Evolutionary conservation across 2,329 filamentous ascomycete genomes (phyloP).

Genomic region (Ascochyta lentis): DNA sequence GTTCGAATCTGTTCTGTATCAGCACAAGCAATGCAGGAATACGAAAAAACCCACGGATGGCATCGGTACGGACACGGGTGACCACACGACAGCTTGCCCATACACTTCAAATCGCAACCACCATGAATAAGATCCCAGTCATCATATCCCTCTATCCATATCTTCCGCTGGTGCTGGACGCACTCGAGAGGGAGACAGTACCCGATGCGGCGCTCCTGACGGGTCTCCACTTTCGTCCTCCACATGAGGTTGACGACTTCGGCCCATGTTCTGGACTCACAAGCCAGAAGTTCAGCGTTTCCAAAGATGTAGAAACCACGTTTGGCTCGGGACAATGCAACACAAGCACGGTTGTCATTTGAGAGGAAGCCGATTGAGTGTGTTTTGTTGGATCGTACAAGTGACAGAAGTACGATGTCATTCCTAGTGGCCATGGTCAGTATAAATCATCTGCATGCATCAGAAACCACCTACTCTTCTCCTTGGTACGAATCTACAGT

Average conservation of each 20-base stretch:
- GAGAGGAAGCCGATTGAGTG: slow-evolving; percentile 75
- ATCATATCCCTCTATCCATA: slow-evolving; percentile 53
- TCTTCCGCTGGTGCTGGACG: slow-evolving; percentile 61
- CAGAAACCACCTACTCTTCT: slow-evolving; percentile 5
- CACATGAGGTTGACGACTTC: slow-evolving; percentile 58
- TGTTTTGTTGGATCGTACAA: slow-evolving; percentile 72
- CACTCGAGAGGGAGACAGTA: slow-evolving; percentile 69
- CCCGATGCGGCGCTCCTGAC: slow-evolving; percentile 51
- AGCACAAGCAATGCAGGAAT: neutral
- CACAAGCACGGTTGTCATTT: slow-evolving; percentile 68
- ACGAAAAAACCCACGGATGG: slow-evolving; percentile 34
- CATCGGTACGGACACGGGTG: slow-evolving; percentile 45
- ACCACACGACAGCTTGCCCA: slow-evolving; percentile 40
- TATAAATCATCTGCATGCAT: neutral
- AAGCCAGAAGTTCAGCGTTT: slow-evolving; percentile 65
- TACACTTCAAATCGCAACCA: slow-evolving; percentile 38
- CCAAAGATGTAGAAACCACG: slow-evolving; percentile 87
- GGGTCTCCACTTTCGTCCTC: slow-evolving; percentile 37
- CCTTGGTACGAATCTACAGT: slow-evolving; percentile 92
- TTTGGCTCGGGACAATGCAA: slow-evolving; percentile 72
- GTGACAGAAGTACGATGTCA: slow-evolving; percentile 78
- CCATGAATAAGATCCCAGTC: slow-evolving; percentile 43
- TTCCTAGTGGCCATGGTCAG: slow-evolving; percentile 55
- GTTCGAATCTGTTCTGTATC: slow-evolving; percentile 30
- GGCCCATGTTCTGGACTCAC: slow-evolving; percentile 59